Evolutionary conservation across 345 rosid genomes (phyloP), one percentile per base, ranked within the genome.

Genomic region (Linum trigynum): DNA sequence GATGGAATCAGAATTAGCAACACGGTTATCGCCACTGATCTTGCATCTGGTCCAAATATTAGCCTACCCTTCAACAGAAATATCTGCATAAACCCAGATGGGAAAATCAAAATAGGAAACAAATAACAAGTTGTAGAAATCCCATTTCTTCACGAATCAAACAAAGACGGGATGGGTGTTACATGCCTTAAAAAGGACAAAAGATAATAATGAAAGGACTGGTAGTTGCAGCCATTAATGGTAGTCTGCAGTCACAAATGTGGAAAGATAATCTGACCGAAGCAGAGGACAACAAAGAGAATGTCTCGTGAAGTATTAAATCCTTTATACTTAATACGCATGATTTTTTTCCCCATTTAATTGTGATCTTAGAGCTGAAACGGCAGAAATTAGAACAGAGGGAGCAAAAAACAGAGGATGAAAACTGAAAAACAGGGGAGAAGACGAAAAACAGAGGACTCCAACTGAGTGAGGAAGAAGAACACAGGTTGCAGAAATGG

Each of bases 31-130:
- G 65, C 60, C 75, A 83, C 55, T 38, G 79, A 79, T 70, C 59
- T 79, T 5, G 82, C 83, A 74, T 81, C 87, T 61, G 85, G 83
- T 59, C 85, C 87, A 61, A 83, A 81, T 41, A 83, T 65, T 62
- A 83, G 65, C 75, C 76, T 81, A 37, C 87, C 87, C 7, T 63
- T 38, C 55, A 75, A 75, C 53, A 81, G 12, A 65, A 84, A 84
- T 55, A 53, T 76, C 88, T 84, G 83, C 71, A 71, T 2, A 67
- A 51, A 67, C 6, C 50, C 60, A 39, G 50, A 43, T 7, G 23
- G 37, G 45, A 69, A 51, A 50, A 69, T 68, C 12, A 55, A 56
- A 38, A 51, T 62, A 3, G 7, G 56, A 40, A n/a, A 55, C 36
- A 65, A 61, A 9, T 3, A 66, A 62, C 8, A 53, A 7, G 51